These are phyloP conservation scores for Bruguiera hainesii DNA, from an alignment of 441 rosid species.

Conservation along the genomic window DNA sequence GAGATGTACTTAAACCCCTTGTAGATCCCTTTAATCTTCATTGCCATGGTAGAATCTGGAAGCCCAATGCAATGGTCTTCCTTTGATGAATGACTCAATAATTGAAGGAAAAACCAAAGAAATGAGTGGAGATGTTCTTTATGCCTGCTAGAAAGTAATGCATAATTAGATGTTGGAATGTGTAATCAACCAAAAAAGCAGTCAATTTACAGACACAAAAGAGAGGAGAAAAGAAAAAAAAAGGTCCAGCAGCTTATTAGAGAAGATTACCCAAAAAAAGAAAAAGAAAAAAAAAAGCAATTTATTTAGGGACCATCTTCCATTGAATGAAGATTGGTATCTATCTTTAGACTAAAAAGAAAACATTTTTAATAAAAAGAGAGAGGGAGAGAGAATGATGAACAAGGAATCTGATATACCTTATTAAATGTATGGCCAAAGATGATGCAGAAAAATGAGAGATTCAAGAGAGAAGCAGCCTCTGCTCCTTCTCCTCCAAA, in stretches of 20 bases:
- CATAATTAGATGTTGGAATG: slow-evolving; percentile 10
- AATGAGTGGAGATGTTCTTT: slow-evolving; percentile 14
- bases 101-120: slow-evolving; percentile 13
- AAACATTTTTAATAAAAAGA: not conserved
- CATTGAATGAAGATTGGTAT: slow-evolving; percentile 42
- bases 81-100: slow-evolving; percentile 12
- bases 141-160: slow-evolving; percentile 27
- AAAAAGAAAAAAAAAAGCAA: slow-evolving; percentile 17
- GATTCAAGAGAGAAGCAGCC: slow-evolving; percentile 25
- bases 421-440: not conserved
- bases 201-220: slow-evolving; percentile 3
- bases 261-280: slow-evolving; percentile 15
- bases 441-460: not conserved
- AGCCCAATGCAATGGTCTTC: slow-evolving; percentile 2
- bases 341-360: slow-evolving; percentile 14
- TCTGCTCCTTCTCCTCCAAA: slow-evolving; percentile 16
- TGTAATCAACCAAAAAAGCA: slow-evolving; percentile 5
- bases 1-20: slow-evolving; percentile 85
- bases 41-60: slow-evolving; percentile 44
- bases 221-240: slow-evolving; percentile 11
- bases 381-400: not conserved
- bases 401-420: slow-evolving; percentile 10
- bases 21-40: slow-evolving; percentile 78
- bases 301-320: slow-evolving; percentile 30
- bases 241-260: slow-evolving; percentile 19